These are phyloP conservation scores for Conringia planisiliqua DNA, from an alignment of 345 rosid genomes.

Conservation along the genomic window DNA sequence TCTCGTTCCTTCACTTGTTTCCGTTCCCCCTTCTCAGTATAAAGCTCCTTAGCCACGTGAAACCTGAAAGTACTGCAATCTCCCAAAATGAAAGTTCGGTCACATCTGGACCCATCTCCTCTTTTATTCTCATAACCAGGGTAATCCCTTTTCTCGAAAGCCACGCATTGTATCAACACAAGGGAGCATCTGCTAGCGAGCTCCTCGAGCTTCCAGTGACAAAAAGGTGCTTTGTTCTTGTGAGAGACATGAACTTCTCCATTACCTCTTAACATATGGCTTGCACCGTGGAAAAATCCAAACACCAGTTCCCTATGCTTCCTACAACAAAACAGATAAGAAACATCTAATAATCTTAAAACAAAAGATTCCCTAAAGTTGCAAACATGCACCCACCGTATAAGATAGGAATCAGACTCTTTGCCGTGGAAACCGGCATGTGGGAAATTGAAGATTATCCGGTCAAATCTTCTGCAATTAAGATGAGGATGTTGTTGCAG, in stretches of 20 bases:
- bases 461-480: conserved; percentile 40
- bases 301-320: conserved; percentile 42
- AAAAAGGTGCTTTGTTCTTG: conserved; percentile 46
- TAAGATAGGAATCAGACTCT: conserved; percentile 14
- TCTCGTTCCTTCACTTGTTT: conserved; percentile 5
- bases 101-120: conserved; percentile 47
- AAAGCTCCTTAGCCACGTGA: conserved; percentile 14
- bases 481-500: conserved; percentile 40
- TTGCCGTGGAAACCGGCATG: conserved; percentile 60
- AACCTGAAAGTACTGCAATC: conserved; percentile 51
- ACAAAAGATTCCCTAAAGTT: too few relatives aligned
- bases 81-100: conserved; percentile 48
- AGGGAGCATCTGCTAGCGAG: conserved; percentile 42
- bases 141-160: conserved; percentile 40
- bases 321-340: conserved; percentile 27
- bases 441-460: conserved; percentile 56
- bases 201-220: conserved; percentile 49
- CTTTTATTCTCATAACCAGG: conserved; percentile 53
- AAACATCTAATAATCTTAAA: background rate
- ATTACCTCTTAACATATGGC: conserved; percentile 34
- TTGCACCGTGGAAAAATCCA: conserved; percentile 47
- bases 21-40: conserved; percentile 13
- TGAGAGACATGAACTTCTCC: conserved; percentile 62
- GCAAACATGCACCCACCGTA: background rate
- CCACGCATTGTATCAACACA: conserved; percentile 13